phyloP scores from a whole-genome alignment of 139 green algal genomes.

The Coelastrella sp. region DNA sequence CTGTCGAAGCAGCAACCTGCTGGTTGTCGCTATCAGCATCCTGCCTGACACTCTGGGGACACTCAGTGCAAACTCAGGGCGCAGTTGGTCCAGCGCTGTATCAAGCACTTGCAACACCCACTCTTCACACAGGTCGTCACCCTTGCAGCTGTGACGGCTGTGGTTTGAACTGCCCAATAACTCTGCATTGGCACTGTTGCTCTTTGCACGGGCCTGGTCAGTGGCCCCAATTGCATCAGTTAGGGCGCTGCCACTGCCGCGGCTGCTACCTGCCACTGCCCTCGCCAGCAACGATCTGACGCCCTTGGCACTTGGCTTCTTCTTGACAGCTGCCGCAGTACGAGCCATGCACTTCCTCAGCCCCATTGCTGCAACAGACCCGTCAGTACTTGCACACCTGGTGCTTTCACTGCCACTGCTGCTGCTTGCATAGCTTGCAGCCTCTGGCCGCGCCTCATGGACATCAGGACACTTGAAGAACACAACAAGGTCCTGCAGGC shows the following conservation, averaged over 20 bases:
- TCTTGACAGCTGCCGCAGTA: background rate
- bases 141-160: background rate
- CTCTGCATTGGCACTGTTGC: background rate
- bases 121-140: slow-evolving; percentile 20
- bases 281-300: background rate
- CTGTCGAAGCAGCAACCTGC: slow-evolving; percentile 28
- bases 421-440: background rate
- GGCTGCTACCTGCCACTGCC: background rate
- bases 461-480: slow-evolving; percentile 40
- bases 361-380: background rate
- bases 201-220: background rate
- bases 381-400: background rate
- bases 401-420: background rate
- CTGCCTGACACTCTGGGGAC: slow-evolving; percentile 23
- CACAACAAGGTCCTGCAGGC: slow-evolving; percentile 32
- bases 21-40: slow-evolving; percentile 29
- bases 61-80: slow-evolving; percentile 20
- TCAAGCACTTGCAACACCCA: slow-evolving; percentile 35
- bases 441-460: slow-evolving; percentile 27
- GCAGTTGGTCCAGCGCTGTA: slow-evolving; percentile 29
- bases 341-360: background rate
- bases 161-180: background rate
- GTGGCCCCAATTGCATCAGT: background rate
- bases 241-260: too few relatives aligned
- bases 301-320: background rate